phyloP scores from a whole-genome alignment of 1,284 basidiomycete genomes.

The Salmacisia buchloeana region DNA sequence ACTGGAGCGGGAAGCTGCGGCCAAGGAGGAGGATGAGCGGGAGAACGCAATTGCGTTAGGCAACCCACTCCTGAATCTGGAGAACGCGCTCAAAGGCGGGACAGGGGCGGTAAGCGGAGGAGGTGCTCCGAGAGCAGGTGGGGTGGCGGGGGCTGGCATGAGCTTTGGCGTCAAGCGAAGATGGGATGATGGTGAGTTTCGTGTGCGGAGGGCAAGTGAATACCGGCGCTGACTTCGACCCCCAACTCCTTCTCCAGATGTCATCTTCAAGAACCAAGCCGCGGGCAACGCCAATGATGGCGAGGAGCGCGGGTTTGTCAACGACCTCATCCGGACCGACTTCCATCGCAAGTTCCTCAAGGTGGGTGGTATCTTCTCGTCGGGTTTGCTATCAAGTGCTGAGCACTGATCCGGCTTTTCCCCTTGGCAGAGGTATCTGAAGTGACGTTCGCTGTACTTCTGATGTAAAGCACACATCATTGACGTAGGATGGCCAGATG shows the following conservation, averaged over 20 bases:
- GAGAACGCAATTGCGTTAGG: conserved; percentile 44
- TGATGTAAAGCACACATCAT: neutral
- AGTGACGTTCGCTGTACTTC: neutral
- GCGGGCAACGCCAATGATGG: conserved; percentile 16
- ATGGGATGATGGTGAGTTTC: conserved; percentile 40
- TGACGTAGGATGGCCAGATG: too few species aligned
- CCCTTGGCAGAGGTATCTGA: neutral
- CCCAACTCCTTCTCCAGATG: conserved; percentile 17
- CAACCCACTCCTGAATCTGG: conserved; percentile 46
- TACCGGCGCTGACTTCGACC: neutral
- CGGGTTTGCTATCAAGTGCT: neutral
- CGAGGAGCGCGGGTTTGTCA: conserved; percentile 34
- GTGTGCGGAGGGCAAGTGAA: neutral
- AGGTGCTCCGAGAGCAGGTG: neutral
- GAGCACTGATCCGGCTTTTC: neutral
- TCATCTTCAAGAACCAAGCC: conserved; percentile 50
- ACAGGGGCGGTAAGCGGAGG: conserved; percentile 3
- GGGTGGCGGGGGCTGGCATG: neutral
- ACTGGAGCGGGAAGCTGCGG: conserved; percentile 9
- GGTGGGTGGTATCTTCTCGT: conserved; percentile 12
- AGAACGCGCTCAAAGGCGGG: conserved; percentile 23
- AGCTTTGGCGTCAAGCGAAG: conserved; percentile 32
- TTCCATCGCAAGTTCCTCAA: conserved; percentile 48
- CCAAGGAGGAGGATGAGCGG: conserved; percentile 16
- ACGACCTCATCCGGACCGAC: conserved; percentile 44